Conservation (phyloP, 345 rosid genomes). For the Salix viminalis region DNA sequence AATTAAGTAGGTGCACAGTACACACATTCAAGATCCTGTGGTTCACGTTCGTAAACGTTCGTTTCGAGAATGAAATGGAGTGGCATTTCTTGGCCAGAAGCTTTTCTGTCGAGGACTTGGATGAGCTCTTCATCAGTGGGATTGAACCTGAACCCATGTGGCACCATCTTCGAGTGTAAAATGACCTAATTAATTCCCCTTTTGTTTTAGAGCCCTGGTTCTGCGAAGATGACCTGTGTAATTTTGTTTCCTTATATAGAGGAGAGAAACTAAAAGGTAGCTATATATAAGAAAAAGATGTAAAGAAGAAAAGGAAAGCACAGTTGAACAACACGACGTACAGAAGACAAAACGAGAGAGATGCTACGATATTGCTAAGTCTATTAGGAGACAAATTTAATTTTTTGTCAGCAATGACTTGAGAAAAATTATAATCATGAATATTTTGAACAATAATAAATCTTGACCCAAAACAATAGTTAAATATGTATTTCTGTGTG, state of each 20-base stretch:
- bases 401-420: background rate
- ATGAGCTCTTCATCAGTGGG: conserved; percentile 29
- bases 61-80: conserved; percentile 9
- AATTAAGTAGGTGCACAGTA: background rate
- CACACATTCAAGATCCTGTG: conserved; percentile 16
- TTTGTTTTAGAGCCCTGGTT: background rate
- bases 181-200: background rate
- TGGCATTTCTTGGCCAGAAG: conserved; percentile 14
- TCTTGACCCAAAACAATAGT: no score
- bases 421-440: background rate
- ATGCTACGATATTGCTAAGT: no score
- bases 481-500: no score
- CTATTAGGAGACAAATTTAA: background rate
- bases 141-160: conserved; percentile 29
- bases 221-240: background rate
- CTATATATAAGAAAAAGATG: no score
- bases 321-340: background rate
- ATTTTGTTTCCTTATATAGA: background rate
- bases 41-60: conserved; percentile 20
- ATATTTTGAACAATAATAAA: no score
- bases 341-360: no score
- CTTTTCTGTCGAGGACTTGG: conserved; percentile 13
- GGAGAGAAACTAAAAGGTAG: background rate
- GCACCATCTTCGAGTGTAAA: background rate
- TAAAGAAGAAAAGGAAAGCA: background rate